Percentiles rank a stretch among this genome's conserved stretches.
Conservation (phyloP, 202 grass and related monocot species). For the Saccharum hybrid region DNA sequence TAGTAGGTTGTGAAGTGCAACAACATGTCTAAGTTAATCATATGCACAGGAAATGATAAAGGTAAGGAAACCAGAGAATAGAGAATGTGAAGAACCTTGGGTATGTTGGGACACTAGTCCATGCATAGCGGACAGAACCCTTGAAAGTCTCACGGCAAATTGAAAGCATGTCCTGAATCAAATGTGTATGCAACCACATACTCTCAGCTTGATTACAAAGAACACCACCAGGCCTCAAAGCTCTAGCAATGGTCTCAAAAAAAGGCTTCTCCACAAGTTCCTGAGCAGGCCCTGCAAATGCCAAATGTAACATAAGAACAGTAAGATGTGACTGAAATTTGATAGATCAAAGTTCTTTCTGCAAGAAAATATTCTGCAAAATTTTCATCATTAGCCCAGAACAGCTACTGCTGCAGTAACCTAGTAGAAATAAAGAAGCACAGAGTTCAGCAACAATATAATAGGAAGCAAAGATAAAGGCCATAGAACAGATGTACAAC, state of each 20-base stretch:
- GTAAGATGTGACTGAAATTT: background rate
- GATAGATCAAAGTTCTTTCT: background rate
- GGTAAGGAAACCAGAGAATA: conserved; percentile 22
- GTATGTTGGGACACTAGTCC: conserved; percentile 97
- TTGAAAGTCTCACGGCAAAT: conserved; percentile 89
- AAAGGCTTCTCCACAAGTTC: conserved; percentile 98
- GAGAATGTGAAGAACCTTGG: conserved; percentile 66
- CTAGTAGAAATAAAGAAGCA: conserved; percentile 2
- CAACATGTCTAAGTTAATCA: background rate
- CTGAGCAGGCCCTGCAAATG: conserved; percentile 76
- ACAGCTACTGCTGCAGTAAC: background rate
- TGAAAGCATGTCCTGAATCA: conserved; percentile 97
- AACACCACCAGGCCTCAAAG: conserved; percentile 90
- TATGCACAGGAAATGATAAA: background rate
- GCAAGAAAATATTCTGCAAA: background rate
- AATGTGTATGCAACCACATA: conserved; percentile 98
- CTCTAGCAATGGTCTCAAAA: conserved; percentile 86
- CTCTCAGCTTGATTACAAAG: conserved; percentile 98
- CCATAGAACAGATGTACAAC: background rate
- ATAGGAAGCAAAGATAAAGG: background rate
- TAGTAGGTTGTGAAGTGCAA: background rate
- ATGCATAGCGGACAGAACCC: conserved; percentile 89
- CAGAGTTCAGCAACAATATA: background rate
- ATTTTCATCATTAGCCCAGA: background rate
- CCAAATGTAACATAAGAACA: conserved; percentile 14